Conservation (phyloP, 1,139 yeast species). For the Diutina pseudorugosa region DNA sequence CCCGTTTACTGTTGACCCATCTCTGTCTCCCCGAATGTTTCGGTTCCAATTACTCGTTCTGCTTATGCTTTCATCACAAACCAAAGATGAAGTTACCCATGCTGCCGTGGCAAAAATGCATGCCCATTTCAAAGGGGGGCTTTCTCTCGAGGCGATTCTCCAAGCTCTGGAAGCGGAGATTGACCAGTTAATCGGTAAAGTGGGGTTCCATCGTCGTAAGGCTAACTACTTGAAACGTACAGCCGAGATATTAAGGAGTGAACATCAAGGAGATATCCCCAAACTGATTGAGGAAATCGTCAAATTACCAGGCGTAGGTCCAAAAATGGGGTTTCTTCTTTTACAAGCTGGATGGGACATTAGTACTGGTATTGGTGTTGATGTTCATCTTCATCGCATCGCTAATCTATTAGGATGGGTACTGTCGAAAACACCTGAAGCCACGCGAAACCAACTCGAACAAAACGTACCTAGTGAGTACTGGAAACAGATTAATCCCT, state of each 20-base stretch:
- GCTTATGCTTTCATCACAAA: constrained; percentile 82
- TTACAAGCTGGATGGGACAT: constrained; percentile 75
- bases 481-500: constrained; percentile 81
- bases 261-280: constrained; percentile 59
- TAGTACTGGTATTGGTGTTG: constrained; percentile 81
- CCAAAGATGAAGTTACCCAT: constrained; percentile 79
- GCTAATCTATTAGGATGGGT: constrained; percentile 82
- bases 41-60: constrained; percentile 70
- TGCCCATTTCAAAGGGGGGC: constrained; percentile 22
- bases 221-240: constrained; percentile 58
- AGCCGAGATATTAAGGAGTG: constrained; percentile 37
- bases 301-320: constrained; percentile 85
- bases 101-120: constrained; percentile 59
- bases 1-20: constrained; percentile 35
- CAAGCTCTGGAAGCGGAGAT: constrained; percentile 43
- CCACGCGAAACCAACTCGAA: constrained; percentile 56
- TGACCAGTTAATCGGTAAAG: constrained; percentile 58
- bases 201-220: constrained; percentile 81
- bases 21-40: constrained; percentile 26
- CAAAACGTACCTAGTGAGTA: constrained; percentile 59
- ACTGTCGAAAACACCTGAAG: constrained; percentile 49
- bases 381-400: constrained; percentile 79
- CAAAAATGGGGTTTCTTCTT: constrained; percentile 82
- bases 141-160: constrained; percentile 21
- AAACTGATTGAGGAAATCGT: constrained; percentile 53